Evolutionary conservation across 768 basidiomycete genomes (phyloP), one percentile per base, ranked within the genome.

Genomic region (Boletus rex-veris): DNA sequence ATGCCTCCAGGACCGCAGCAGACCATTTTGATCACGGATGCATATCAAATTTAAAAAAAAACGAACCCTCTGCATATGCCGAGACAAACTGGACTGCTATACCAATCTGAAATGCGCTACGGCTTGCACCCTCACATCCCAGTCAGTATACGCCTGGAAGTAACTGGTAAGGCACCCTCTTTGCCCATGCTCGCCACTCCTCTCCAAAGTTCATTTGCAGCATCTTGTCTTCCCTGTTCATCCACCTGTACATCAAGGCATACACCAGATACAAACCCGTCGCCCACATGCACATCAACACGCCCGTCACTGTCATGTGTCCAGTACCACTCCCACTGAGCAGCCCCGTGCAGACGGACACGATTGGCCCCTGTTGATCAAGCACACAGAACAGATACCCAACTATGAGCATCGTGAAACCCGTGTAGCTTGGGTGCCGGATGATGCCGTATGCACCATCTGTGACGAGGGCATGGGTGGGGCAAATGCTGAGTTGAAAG

Each of bases 361-460:
- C 44, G 42, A 61, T 7, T 43, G 51, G 55, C 3, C 51, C 44
- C 3, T 24, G 33, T 16, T 10, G 40, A 35, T 58, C 57, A 18
- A 62, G 26, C 9, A 50, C 7, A n/a, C 52, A 53, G 3, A 65
- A 16, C 1, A 52, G 4, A 33, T 43, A 47, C 0, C 65, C 65
- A 0, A 53, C 3, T 3, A 11, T 10, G 15, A 48, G 6, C 3
- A 9, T 7, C 1, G 50, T 0, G 0, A 5, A n/a, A 8, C 38
- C 67, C 1, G 65, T 65, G 37, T 72, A 71, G 26, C 63, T 62
- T 8, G 71, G 71, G 50, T 72, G 69, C 1, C 69, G 65, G 7
- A 71, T 62, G 51, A 63, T 15, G 9, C 54, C 8, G 52, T 72
- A 69, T 9, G 51, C 58, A 0, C 68, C 65, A 0, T 45, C 4